Percentiles rank a stretch among this genome's conserved stretches.
These are phyloP conservation scores for Exophiala sp. DNA, from an alignment of 2,329 filamentous ascomycete genomes.

Conservation along the genomic window DNA sequence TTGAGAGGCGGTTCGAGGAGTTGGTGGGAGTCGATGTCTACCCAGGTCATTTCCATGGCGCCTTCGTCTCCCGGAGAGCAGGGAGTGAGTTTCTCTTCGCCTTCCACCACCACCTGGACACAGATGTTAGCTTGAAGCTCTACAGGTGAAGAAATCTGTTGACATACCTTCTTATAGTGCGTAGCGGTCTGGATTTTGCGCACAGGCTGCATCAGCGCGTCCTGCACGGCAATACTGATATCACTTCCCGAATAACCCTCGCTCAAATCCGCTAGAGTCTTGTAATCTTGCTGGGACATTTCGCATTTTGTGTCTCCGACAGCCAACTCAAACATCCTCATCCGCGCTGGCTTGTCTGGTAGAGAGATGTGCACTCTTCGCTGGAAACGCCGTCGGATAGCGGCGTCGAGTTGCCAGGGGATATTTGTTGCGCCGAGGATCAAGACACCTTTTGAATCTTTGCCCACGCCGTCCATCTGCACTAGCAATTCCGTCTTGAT, in stretches of 20 bases:
- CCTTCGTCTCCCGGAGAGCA: conserved; percentile 88
- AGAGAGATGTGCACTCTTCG: conserved; percentile 91
- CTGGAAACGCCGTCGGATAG: conserved; percentile 94
- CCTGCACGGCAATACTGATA: conserved; percentile 92
- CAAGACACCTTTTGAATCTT: conserved; percentile 88
- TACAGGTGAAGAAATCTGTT: background rate
- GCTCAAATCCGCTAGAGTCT: conserved; percentile 72
- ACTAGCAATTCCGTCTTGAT: conserved; percentile 99
- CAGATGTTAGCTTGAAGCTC: background rate
- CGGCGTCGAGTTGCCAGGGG: conserved; percentile 95
- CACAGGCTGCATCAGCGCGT: conserved; percentile 95
- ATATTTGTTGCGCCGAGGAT: conserved; percentile 98
- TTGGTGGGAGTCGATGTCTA: conserved; percentile 76
- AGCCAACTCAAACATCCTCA: conserved; percentile 92
- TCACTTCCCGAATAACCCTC: conserved; percentile 96
- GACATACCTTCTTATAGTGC: conserved; percentile 84
- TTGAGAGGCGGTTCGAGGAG: conserved; percentile 81
- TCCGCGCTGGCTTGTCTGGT: conserved; percentile 80
- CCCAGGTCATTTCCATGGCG: conserved; percentile 91
- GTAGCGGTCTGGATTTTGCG: conserved; percentile 96
- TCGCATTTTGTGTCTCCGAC: conserved; percentile 91
- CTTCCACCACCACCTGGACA: conserved; percentile 66
- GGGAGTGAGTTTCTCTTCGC: conserved; percentile 62
- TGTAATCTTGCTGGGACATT: conserved; percentile 72
- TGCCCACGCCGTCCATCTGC: conserved; percentile 98